Evolutionary conservation across 495 filamentous ascomycete species (phyloP), one percentile per base, ranked within the genome.

Genomic region (Penicillium nucicola): DNA sequence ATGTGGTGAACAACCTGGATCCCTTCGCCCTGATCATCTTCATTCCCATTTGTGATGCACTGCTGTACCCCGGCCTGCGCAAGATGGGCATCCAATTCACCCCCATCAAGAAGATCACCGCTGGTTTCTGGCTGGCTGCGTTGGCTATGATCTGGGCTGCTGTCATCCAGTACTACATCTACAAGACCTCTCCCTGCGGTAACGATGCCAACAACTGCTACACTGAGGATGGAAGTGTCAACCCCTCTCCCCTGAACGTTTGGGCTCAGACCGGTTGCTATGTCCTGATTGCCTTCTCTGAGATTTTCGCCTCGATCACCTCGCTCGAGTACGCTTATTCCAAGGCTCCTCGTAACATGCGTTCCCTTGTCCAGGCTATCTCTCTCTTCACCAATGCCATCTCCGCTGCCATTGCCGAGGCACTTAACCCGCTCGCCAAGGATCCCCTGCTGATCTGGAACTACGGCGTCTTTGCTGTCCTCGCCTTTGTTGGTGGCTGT

Each of bases 281-380:
- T 63, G 65, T 86, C 6, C 69, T 87, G 5, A 74, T 85, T 37
- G 85, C 77, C 15, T 62, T 85, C n/a, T 81, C 79, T 41, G 86
- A 87, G 65, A 84, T 87, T 38, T 80, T 88, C 55, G 79, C 84
- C 2, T 82, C 76, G 41, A 80, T 88, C 64, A 86, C 83, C n/a
- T 76, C 70, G 1, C 70, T 86, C 9, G 84, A 87, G 64, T 90
- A 91, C 54, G 89, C 88, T 6, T 90, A 84, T 65, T 86, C 83
- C 58, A 89, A 92, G 70, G 87, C 89, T 1, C 89, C 89, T n/a
- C 78, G 75, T 53, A 88, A 84, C 66, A 89, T 92, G 86, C 78
- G 84, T 13, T 86, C 83, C 15, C 74, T 89, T 34, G 82, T 90
- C 28, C 83, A 83, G 57, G 78, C 83, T 13, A 69, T 89, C 42